phyloP scores from a whole-genome alignment of 1,284 basidiomycete genomes.

The Tylopilus orsonianus region DNA sequence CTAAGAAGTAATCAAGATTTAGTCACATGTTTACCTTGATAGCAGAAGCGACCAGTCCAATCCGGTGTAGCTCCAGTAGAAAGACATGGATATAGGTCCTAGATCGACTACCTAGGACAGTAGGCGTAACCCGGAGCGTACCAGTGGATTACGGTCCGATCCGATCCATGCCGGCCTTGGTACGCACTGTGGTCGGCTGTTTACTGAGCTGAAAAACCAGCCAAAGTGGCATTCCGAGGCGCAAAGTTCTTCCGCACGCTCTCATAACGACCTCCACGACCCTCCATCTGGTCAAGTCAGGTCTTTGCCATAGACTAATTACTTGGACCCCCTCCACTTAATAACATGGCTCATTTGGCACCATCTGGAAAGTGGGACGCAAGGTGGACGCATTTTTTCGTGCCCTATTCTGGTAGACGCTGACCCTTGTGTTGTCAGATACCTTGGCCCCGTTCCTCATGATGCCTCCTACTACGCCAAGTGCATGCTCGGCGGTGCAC shows the following conservation, averaged over 20 bases:
- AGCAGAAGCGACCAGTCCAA: neutral
- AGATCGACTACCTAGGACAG: no score
- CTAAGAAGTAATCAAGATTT: neutral
- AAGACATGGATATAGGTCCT: no score
- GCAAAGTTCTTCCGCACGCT: neutral
- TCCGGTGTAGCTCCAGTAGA: neutral
- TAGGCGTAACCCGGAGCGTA: neutral
- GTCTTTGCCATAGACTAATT: neutral
- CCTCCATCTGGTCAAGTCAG: neutral
- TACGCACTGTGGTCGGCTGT: slow-evolving; percentile 10
- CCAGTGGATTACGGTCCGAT: neutral
- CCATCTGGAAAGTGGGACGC: slow-evolving; percentile 66
- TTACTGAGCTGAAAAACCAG: slow-evolving; percentile 3
- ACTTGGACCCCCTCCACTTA: neutral
- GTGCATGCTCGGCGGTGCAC: slow-evolving; percentile 85
- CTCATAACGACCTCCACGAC: slow-evolving; percentile 7
- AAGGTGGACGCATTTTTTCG: slow-evolving; percentile 43
- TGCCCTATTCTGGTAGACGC: neutral
- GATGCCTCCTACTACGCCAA: slow-evolving; percentile 74
- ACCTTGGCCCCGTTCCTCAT: slow-evolving; percentile 71
- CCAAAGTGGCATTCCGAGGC: neutral
- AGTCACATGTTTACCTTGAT: neutral
- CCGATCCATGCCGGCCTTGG: slow-evolving; percentile 13
- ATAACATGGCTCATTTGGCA: slow-evolving; percentile 30
- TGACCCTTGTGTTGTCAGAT: slow-evolving; percentile 46